Conservation (phyloP, 305 asterid species). For the Ruellia speciosa region DNA sequence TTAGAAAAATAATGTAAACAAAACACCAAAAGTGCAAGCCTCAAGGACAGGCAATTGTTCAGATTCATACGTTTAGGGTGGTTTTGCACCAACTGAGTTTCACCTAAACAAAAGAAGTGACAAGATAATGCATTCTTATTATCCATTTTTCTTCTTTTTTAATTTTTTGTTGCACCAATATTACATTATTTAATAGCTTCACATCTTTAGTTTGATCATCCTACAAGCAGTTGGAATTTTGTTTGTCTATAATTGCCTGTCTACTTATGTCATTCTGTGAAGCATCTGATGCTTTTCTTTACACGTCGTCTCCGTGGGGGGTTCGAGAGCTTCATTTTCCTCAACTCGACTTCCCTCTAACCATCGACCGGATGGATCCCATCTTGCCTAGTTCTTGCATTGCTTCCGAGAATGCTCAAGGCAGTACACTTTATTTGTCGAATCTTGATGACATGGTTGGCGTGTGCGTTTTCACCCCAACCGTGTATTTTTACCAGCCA, state of each 20-base stretch:
- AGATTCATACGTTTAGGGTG: neutral
- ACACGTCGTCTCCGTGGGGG: conserved; percentile 34
- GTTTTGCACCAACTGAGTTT: neutral
- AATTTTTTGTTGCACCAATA: neutral
- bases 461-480: conserved; percentile 72
- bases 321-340: conserved; percentile 69
- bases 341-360: conserved; percentile 49
- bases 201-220: conserved; percentile 22
- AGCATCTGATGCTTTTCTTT: conserved; percentile 10
- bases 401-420: conserved; percentile 12
- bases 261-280: conserved; percentile 11
- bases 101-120: neutral
- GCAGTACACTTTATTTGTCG: conserved; percentile 58
- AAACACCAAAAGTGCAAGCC: no score
- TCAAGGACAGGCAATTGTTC: no score
- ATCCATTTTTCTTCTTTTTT: neutral
- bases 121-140: neutral
- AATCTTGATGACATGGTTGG: conserved; percentile 81
- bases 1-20: no score
- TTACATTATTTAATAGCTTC: neutral
- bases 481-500: conserved; percentile 53
- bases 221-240: conserved; percentile 4
- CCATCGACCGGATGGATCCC: conserved; percentile 35
- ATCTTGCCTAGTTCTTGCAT: conserved; percentile 32
- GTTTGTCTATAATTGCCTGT: conserved; percentile 10